Base-by-base conservation (phyloP, 805 yeast genomes). In the Wickerhamomyces queroliae region DNA sequence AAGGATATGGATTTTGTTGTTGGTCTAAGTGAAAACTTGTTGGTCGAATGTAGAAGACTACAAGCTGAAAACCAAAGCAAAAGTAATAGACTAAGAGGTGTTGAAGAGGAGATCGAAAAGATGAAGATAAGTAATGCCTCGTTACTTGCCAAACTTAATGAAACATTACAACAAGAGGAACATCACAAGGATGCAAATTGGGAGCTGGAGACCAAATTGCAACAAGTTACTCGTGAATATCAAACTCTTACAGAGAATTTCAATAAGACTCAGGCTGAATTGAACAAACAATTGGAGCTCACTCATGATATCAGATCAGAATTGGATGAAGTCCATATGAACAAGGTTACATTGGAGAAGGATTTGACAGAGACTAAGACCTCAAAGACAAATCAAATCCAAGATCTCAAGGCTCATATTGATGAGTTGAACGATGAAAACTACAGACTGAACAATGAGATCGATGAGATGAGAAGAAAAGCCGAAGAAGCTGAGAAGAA, bases 1-100 rank as follows among this genome's bases (percentile, higher is more conserved):
- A 77, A 77, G 47, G 85, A 83, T 43, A 76, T 82, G 66, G 76
- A 78, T 53, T 83, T 83, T 53, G 78, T 83, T 13, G 83, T 83
- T 42, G 87, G 84, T 4, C 59, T 84, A 40, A 80, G 87, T 61
- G 91, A 84, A 50, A 82, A 81, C 41, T 62, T 84, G 45, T 67
- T 84, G 15, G 63, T 72, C 33, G 88, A 85, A 56, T 83, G 89
- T 51, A 73, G 90, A 48, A 70, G 82, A 44, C 65, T 84, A 40
- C 81, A 77, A 39, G 80, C 83, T 20, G 87, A 82, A 42, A 79
- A 75, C 54, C 69, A 69, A 38, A 63, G 61, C 45, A 65, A 70
- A 45, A 70, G 71, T 43, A 46, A 56, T 15, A 67, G 66, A 45
- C 49, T 78, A 44, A 66, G 65, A 43, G 49, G 65, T 3, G 49